Base-by-base conservation (phyloP, 768 basidiomycete species). In the Lactarius quietus region DNA sequence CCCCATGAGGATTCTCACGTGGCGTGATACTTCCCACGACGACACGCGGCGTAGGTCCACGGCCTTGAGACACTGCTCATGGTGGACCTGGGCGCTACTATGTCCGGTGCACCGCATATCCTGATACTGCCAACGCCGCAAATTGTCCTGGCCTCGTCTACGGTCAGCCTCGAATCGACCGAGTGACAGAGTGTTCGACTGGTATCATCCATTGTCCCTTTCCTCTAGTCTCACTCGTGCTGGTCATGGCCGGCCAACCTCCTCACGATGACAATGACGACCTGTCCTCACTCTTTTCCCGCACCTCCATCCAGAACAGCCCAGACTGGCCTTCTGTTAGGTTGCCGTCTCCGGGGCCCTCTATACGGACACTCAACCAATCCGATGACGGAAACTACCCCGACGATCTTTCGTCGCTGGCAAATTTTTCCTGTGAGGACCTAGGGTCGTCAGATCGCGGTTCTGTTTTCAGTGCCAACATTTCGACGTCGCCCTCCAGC, bases 401-500 rank as follows among this genome's bases (percentile, higher is more conserved):
- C 48, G 48, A 51, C 6, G 48, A 51, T 15, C n/a, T 45, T 4
- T 45, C 43, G 10, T 45, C 43, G 3, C 14, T 51, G 5, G 48
- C 26, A 15, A 51, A 51, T 51, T 51, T 51, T 26, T 51, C 48
- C 12, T 51, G 48, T 51, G 15, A 17, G 12, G 48, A 28, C 14
- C 14, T 3, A 10, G 43, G 23, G 8, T 45, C 41, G 17, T 41
- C 48, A 14, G 48, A 26, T 51, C 26, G 48, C 14, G 48, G 26
- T 14, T 51, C 48, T 28, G 48, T 51, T 23, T 51, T 51, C 23
- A 51, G 14, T 51, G 26, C 26, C 48, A 26, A 51, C 14, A 51
- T 51, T 51, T 68, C 64, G 64, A 58, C 79, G 78, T 84, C 82
- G 73, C 78, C 81, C 66, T 75, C 80, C 69, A 78, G 80, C 58